phyloP scores from a whole-genome alignment of 2,329 filamentous ascomycete genomes.

The Ophiostoma triangulosporum region DNA sequence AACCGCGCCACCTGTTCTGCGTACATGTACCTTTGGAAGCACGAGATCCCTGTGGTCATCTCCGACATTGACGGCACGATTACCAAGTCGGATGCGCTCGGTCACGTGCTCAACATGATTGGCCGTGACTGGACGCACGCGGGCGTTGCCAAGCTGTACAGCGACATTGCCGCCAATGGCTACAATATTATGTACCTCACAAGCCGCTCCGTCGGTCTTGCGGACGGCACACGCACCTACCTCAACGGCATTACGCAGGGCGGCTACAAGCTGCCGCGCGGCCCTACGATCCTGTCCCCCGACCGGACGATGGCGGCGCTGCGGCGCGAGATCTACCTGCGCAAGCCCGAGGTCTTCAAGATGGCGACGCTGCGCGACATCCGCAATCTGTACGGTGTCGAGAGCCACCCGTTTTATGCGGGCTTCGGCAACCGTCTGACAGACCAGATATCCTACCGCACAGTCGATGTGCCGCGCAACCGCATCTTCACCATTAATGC shows the following conservation, averaged over 20 bases:
- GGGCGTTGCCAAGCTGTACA: slow-evolving; percentile 93
- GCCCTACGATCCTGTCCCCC: slow-evolving; percentile 88
- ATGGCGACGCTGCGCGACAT: slow-evolving; percentile 97
- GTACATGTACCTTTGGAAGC: slow-evolving; percentile 86
- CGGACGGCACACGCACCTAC: slow-evolving; percentile 81
- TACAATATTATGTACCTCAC: slow-evolving; percentile 99
- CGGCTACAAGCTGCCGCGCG: slow-evolving; percentile 69
- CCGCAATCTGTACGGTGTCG: slow-evolving; percentile 66
- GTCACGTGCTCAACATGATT: slow-evolving; percentile 91
- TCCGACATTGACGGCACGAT: slow-evolving; percentile 98
- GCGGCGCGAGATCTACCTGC: slow-evolving; percentile 80
- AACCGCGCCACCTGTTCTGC: slow-evolving; percentile 87
- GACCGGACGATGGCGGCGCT: slow-evolving; percentile 91
- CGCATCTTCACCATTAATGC: slow-evolving; percentile 96
- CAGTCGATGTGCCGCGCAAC: slow-evolving; percentile 85
- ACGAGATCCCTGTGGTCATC: slow-evolving; percentile 87
- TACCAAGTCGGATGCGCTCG: slow-evolving; percentile 89
- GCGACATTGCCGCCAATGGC: slow-evolving; percentile 85
- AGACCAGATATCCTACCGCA: slow-evolving; percentile 89
- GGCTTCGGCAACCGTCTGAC: slow-evolving; percentile 95
- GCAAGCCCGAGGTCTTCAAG: slow-evolving; percentile 97
- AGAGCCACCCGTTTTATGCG: slow-evolving; percentile 80
- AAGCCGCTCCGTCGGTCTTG: slow-evolving; percentile 82
- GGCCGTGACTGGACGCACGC: slow-evolving; percentile 96
- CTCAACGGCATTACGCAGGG: slow-evolving; percentile 83